These are phyloP conservation scores for Lathyrus tuberosus DNA, from an alignment of 306 rosid species.

Conservation along the genomic window DNA sequence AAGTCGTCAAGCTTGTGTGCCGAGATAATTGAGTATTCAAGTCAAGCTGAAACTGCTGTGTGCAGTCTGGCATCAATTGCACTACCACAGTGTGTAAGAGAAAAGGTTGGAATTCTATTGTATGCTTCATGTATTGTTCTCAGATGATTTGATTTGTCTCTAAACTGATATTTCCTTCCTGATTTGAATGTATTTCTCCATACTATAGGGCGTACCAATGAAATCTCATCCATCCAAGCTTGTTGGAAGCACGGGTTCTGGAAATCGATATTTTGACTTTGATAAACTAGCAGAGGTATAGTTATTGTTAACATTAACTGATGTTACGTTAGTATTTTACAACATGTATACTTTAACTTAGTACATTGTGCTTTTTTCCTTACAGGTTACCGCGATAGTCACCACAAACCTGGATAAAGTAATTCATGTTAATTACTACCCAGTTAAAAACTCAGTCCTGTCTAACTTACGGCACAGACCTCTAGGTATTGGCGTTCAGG, in stretches of 20 bases:
- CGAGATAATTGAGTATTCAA: constrained; percentile 84
- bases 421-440: constrained; percentile 90
- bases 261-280: constrained; percentile 84
- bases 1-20: constrained; percentile 93
- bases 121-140: not conserved
- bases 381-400: constrained; percentile 69
- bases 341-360: no score
- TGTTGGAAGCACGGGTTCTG: constrained; percentile 85
- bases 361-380: constrained; percentile 1
- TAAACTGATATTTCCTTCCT: constrained; percentile 14
- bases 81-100: constrained; percentile 88
- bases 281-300: constrained; percentile 84
- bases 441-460: constrained; percentile 73
- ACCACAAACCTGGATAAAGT: constrained; percentile 82
- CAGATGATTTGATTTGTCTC: constrained; percentile 10
- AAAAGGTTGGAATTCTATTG: constrained; percentile 59
- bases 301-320: not conserved
- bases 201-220: constrained; percentile 63
- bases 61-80: constrained; percentile 99
- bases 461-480: constrained; percentile 93
- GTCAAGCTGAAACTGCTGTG: constrained; percentile 93
- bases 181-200: constrained; percentile 15
- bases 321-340: no score
- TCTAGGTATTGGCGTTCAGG: constrained; percentile 97
- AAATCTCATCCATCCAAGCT: constrained; percentile 93